Percentiles rank a stretch among this genome's conserved stretches.
These are phyloP conservation scores for Tothia fuscella DNA, from an alignment of 2,329 filamentous ascomycete genomes.

Conservation along the genomic window DNA sequence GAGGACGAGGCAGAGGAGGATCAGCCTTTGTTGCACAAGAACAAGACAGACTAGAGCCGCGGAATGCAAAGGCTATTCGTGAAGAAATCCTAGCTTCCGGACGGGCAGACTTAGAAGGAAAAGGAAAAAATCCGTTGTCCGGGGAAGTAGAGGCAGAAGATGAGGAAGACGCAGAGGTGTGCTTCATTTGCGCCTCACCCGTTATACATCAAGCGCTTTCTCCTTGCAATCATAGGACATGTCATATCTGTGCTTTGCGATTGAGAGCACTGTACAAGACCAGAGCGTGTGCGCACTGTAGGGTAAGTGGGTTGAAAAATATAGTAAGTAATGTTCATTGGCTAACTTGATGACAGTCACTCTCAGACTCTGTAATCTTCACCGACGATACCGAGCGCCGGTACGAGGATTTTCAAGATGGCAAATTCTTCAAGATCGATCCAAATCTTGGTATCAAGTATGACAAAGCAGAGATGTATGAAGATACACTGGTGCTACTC, in stretches of 20 bases:
- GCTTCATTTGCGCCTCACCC: conserved; percentile 93
- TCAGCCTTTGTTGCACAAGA: too few relatives aligned
- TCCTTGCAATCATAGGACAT: conserved; percentile 92
- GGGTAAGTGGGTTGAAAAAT: conserved; percentile 43
- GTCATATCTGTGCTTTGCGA: conserved; percentile 86
- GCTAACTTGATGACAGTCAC: conserved; percentile 41
- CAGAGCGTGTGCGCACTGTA: conserved; percentile 91
- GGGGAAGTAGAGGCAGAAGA: conserved; percentile 33
- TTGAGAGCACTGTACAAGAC: conserved; percentile 92
- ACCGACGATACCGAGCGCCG: conserved; percentile 72
- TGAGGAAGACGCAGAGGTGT: conserved; percentile 63
- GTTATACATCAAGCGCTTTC: conserved; percentile 80
- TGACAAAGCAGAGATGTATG: conserved; percentile 76
- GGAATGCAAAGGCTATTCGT: too few relatives aligned
- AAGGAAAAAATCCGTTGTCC: background rate
- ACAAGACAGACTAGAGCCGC: too few relatives aligned
- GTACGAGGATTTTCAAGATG: conserved; percentile 67
- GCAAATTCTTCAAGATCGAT: conserved; percentile 67
- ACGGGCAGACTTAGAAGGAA: too few relatives aligned
- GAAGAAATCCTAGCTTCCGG: too few relatives aligned
- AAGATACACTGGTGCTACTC: conserved; percentile 77
- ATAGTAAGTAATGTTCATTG: conserved; percentile 15
- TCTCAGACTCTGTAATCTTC: conserved; percentile 77
- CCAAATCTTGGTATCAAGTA: conserved; percentile 86
- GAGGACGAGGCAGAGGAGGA: conserved; percentile 12